Conservation (phyloP, 306 rosid species). For the Potentilla sterilis region DNA sequence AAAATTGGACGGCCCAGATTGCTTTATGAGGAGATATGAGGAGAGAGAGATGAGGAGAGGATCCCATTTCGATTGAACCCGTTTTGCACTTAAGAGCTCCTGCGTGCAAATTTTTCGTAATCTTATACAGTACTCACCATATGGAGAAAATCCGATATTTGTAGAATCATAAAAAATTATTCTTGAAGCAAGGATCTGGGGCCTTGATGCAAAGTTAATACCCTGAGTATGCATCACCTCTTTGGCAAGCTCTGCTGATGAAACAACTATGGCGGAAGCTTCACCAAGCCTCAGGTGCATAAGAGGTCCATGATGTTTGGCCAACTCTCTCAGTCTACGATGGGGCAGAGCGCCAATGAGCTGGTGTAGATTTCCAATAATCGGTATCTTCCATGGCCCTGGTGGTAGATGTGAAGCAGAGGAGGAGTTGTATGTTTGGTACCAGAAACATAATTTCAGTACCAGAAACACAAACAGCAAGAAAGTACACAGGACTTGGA, state of each 20-base stretch:
- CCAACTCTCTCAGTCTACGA: slow-evolving; percentile 26
- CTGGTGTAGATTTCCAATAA: slow-evolving; percentile 35
- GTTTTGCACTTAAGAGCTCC: slow-evolving; percentile 38
- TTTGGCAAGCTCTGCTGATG: slow-evolving; percentile 34
- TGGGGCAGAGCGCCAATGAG: slow-evolving; percentile 24
- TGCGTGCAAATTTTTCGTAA: slow-evolving; percentile 26
- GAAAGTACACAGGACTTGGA: neutral
- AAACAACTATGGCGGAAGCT: slow-evolving; percentile 24
- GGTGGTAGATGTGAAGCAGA: slow-evolving; percentile 21
- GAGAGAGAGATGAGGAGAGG: no score
- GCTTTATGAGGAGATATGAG: no score
- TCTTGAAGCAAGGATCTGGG: slow-evolving; percentile 10
- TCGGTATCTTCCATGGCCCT: slow-evolving; percentile 43
- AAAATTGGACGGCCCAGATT: no score
- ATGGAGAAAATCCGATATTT: neutral
- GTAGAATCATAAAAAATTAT: neutral
- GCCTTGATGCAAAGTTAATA: slow-evolving; percentile 33
- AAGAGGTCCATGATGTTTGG: slow-evolving; percentile 33
- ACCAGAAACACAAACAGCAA: neutral
- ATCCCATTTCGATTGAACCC: slow-evolving; percentile 48
- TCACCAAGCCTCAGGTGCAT: slow-evolving; percentile 47
- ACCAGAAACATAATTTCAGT: no score
- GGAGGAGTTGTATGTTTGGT: neutral
- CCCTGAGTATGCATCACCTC: slow-evolving; percentile 43
- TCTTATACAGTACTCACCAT: slow-evolving; percentile 14